Base-by-base conservation (phyloP, 208 protist genomes). In the Wallacemonas sp. region DNA sequence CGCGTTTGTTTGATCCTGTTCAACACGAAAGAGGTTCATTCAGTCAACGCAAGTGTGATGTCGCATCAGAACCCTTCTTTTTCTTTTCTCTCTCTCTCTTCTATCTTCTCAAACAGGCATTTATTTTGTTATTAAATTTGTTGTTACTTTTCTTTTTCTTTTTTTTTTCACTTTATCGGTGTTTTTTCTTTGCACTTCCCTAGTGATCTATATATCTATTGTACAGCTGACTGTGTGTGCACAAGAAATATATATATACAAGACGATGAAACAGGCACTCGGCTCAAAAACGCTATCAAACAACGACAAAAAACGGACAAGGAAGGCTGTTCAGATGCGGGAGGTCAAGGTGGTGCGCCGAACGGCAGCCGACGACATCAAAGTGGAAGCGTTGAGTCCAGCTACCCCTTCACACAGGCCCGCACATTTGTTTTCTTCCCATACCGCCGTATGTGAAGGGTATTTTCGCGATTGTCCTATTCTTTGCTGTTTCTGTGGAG, bases 141-240 rank as follows among this genome's bases (percentile, higher is more conserved):
- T 42, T 61, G 54, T 61, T 61, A 31, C 48, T 54, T 68, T 46
- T 29, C 29, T 57, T 67, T 55, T n/a, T 16, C 7, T 29, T n/a
- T n/a, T n/a, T n/a, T n/a, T n/a, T n/a, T n/a, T n/a, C n/a, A n/a
- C n/a, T 48, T 48, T 48, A 12, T 59, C 20, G 20, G 25, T 42
- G 39, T 59, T 29, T 2, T 68, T 61, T 61, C 14, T 41, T 36
- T n/a, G 23, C 49, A 32, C 49, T 32, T 11, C 12, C 49, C 11
- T 3, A 32, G 12, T 49, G 3, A 49, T 46, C 12, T 36, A 4
- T 46, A 36, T 0, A 33, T 18, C 2, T 36, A 38, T 31, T 49
- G 10, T 38, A 28, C 48, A 12, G 38, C 41, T 48, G 5, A 23
- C 18, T 22, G 8, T 22, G 11, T 22, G 42, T 48, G n/a, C n/a